Evolutionary conservation across 2,329 filamentous ascomycete genomes (phyloP).

Genomic region (Trichophyton verrucosum): DNA sequence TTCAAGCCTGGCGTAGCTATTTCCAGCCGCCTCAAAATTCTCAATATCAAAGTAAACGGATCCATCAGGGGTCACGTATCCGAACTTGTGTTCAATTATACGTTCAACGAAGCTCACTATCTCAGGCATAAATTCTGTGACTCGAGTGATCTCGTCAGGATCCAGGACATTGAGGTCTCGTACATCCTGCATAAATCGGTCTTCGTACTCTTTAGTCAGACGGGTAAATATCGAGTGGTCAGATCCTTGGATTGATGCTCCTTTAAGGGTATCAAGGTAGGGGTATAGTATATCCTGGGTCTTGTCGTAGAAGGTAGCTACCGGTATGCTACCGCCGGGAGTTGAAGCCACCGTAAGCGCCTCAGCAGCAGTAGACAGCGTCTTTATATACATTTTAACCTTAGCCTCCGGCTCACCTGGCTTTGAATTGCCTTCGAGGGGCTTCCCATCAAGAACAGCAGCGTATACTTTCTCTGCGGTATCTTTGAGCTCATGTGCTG

Average conservation of each 20-base stretch:
- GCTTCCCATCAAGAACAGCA: slow-evolving; percentile 42
- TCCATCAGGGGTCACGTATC: slow-evolving; percentile 60
- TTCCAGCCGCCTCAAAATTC: slow-evolving; percentile 71
- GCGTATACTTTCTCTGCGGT: slow-evolving; percentile 42
- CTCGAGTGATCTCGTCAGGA: slow-evolving; percentile 70
- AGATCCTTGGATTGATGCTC: slow-evolving; percentile 44
- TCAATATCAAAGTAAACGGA: slow-evolving; percentile 91
- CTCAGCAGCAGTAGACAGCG: slow-evolving; percentile 42
- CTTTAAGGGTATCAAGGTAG: slow-evolving; percentile 58
- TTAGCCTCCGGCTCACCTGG: slow-evolving; percentile 72
- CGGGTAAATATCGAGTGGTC: slow-evolving; percentile 72
- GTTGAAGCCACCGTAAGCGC: slow-evolving; percentile 20
- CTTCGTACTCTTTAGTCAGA: slow-evolving; percentile 73
- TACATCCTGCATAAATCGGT: slow-evolving; percentile 83
- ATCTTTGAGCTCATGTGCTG: slow-evolving; percentile 37
- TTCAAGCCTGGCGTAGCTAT: slow-evolving; percentile 72
- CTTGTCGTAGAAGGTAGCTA: slow-evolving; percentile 43
- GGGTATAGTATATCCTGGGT: slow-evolving; percentile 62
- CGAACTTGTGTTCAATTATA: slow-evolving; percentile 75
- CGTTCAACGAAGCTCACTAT: slow-evolving; percentile 76
- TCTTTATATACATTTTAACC: slow-evolving; percentile 76
- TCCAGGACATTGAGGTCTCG: slow-evolving; percentile 68
- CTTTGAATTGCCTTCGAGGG: slow-evolving; percentile 40
- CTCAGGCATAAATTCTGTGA: slow-evolving; percentile 83
- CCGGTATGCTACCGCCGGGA: slow-evolving; percentile 18